Evolutionary conservation across 495 filamentous ascomycete species (phyloP), one percentile per base, ranked within the genome.

Genomic region (Ascobolus immersus): DNA sequence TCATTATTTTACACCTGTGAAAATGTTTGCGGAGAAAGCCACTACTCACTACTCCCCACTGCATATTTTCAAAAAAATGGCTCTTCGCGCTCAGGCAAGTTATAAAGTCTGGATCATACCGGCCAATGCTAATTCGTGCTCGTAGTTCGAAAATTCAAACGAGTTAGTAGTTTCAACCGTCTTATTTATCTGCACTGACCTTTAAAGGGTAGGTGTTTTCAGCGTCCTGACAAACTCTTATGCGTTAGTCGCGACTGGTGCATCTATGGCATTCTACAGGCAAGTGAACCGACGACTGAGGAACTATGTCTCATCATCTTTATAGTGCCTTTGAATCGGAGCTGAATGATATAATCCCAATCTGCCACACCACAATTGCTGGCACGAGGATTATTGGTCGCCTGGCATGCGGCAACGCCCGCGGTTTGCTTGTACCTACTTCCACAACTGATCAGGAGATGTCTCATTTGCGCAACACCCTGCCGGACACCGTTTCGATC

Each of bases 181-280:
- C 27, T 15, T n/a, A 40, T n/a, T 21, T 5, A 29, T 10, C 11
- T 17, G 17, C 20, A 11, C 25, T 14, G 20, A 9, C 14, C 3
- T 5, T 32, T 13, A 33, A 47, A 94, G 84, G 54, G 80, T 96
- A 49, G 86, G 86, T 53, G 89, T 94, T 43, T 96, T 96, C 51
- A 57, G 80, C 28, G 90, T 77, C 39, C 70, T 96, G 45, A 96
- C 86, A 41, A 96, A 96, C 54, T 80, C 80, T 33, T 96, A 86
- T 53, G 75, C 78, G 39, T 58, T 96, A 41, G 79, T 92, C 41
- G 84, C 86, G 33, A 65, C 90, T 35, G 89, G 86, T 46, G 81
- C 76, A 30, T 90, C 77, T 42, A 84, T 93, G 67, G 94, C 93
- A 61, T 96, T 96, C 56, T 96, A 94, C 67, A 72, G 70, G 69